These are phyloP conservation scores for Apiospora phragmitis DNA, from an alignment of 2,329 filamentous ascomycete species.

Conservation along the genomic window DNA sequence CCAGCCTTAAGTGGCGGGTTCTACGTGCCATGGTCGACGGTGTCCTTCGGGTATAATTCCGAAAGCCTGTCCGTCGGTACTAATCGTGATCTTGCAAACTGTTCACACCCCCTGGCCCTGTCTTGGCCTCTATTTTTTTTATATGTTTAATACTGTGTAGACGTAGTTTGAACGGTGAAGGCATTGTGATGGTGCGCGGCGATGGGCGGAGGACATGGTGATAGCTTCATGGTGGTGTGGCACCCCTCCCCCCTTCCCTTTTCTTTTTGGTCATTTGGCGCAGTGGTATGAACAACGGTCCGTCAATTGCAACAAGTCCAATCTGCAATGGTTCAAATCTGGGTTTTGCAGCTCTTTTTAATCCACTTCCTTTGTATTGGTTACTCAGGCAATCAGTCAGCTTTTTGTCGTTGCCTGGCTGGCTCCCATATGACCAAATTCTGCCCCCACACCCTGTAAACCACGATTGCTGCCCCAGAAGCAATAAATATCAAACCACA, in stretches of 20 bases:
- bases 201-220: neutral
- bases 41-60: slow-evolving; percentile 4
- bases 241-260: too few relatives aligned
- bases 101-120: neutral
- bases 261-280: neutral
- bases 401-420: neutral
- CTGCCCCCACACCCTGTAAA: neutral
- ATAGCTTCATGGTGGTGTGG: neutral
- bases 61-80: neutral
- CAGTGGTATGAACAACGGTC: neutral
- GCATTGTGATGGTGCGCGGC: neutral
- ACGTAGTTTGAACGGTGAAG: neutral
- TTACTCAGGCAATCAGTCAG: neutral
- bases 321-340: neutral
- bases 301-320: neutral
- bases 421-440: neutral
- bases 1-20: slow-evolving; percentile 4
- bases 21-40: slow-evolving; percentile 2
- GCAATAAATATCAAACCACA: too few relatives aligned
- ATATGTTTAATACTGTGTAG: neutral
- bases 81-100: slow-evolving; percentile 9
- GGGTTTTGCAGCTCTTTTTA: neutral
- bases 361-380: neutral
- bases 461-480: neutral
- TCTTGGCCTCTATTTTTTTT: neutral